Evolutionary conservation across 2,329 filamentous ascomycete species (phyloP), one percentile per base, ranked within the genome.

Genomic region (Aspergillus spinulosporus): DNA sequence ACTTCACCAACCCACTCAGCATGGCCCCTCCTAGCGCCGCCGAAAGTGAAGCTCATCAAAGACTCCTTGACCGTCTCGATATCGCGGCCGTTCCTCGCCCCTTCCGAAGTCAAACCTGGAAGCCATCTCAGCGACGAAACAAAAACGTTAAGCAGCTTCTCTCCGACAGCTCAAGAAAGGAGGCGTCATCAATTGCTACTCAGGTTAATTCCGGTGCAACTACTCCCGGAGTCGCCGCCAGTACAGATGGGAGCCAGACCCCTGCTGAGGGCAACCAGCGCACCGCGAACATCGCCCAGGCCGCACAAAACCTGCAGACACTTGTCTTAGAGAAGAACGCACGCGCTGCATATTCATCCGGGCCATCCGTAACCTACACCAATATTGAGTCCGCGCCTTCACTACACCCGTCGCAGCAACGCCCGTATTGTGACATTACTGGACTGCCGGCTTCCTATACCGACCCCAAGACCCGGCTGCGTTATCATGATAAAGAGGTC

Each of bases 81-180:
- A 91, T 97, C 68, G 88, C 94, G 73, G 84, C 86, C 58, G 85
- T 90, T 70, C 86, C 86, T 66, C 96, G 95, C 77, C 88, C 86
- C 68, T 99, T 97, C 81, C 92, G 93, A 74, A 96, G 92, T 71
- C 81, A 88, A 2, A 79, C 85, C 72, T 99, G 94, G 94, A 92
- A 90, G 70, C 91, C 94, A 12, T 91, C 93, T 63, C 88, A 92
- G 74, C 92, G 94, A 50, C 90, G 94, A 75, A 99, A 99, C 84
- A 99, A 99, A 80, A 97, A 96, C 75, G 88, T 97, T 76, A 97
- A 97, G 76, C 90, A 96, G 66, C 94, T 99, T 60, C 82, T 99
- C 59, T 89, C 91, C 58, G 94, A 99, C 68, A 90, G 89, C 9
- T 85, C 89, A 21, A 88, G 91, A 65, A 90, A 89, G 70, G 93